These are phyloP conservation scores for Cardiospermum halicacabum DNA, from an alignment of 345 rosid genomes.

Conservation along the genomic window DNA sequence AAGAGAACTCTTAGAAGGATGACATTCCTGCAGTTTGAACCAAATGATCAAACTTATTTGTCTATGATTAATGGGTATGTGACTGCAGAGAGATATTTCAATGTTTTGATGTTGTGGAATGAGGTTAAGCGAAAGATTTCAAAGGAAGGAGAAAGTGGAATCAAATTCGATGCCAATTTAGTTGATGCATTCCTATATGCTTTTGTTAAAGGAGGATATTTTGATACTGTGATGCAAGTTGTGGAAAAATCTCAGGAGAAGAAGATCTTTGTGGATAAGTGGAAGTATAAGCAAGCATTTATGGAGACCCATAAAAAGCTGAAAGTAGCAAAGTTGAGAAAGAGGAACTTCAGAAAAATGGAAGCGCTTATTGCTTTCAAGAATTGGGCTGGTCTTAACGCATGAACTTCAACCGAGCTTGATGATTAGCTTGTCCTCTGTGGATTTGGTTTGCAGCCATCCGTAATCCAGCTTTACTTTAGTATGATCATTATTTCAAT, in stretches of 20 bases:
- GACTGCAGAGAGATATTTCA: slow-evolving; percentile 70
- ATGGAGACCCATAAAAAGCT: slow-evolving; percentile 98
- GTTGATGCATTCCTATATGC: slow-evolving; percentile 92
- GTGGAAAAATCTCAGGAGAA: slow-evolving; percentile 81
- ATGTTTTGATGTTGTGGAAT: slow-evolving; percentile 72
- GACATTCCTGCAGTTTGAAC: slow-evolving; percentile 70
- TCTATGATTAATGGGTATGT: slow-evolving; percentile 81
- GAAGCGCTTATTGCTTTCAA: slow-evolving; percentile 91
- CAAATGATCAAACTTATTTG: slow-evolving; percentile 81
- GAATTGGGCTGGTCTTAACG: slow-evolving; percentile 92
- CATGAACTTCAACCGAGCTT: slow-evolving; percentile 29
- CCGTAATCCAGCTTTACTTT: not conserved
- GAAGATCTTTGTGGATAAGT: slow-evolving; percentile 92
- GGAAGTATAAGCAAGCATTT: slow-evolving; percentile 96
- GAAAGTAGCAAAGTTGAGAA: slow-evolving; percentile 76
- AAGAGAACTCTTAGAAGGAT: slow-evolving; percentile 89
- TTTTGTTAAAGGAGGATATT: slow-evolving; percentile 91
- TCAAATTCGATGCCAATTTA: slow-evolving; percentile 56
- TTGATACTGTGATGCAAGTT: slow-evolving; percentile 97
- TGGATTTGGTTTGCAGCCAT: not conserved
- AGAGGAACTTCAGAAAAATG: slow-evolving; percentile 78
- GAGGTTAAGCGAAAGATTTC: slow-evolving; percentile 79
- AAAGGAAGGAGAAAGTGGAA: slow-evolving; percentile 35
- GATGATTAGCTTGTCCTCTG: not conserved
- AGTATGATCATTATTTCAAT: not conserved